Conservation (phyloP, 140 eudicot species). For the Oenanthe javanica region DNA sequence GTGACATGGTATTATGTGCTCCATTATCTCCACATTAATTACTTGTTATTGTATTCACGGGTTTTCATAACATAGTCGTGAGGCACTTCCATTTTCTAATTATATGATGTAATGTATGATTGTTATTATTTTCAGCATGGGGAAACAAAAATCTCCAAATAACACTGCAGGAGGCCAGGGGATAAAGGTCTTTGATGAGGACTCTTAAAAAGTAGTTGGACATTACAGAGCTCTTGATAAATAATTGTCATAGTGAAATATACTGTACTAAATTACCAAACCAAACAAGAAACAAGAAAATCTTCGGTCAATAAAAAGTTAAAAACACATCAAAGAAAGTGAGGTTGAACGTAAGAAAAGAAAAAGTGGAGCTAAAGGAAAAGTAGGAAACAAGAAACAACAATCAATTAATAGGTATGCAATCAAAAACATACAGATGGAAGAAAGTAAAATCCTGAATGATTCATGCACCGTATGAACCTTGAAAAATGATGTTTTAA, state of each 20-base stretch:
- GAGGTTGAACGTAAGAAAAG: not conserved
- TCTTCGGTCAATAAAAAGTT: not conserved
- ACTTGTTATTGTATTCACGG: not conserved
- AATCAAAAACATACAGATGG: slow-evolving; percentile 2
- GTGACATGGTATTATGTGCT: not conserved
- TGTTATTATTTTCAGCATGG: not conserved
- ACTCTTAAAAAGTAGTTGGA: not conserved
- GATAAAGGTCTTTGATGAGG: not conserved
- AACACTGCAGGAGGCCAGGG: not conserved
- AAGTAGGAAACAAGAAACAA: not conserved
- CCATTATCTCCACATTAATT: not conserved
- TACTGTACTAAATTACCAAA: not conserved
- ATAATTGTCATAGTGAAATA: not conserved
- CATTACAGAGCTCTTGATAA: not conserved
- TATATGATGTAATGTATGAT: not conserved
- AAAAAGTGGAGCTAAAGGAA: not conserved
- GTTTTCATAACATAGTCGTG: not conserved
- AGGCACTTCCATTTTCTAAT: not conserved
- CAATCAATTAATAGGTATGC: not conserved
- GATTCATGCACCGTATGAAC: not conserved
- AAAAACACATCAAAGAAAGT: not conserved
- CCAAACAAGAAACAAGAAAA: slow-evolving; percentile 2
- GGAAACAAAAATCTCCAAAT: not conserved
- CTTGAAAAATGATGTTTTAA: not conserved
- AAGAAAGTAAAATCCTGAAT: not conserved